Percentiles rank a stretch among this genome's conserved stretches.
phyloP scores from a whole-genome alignment of 768 basidiomycete species.

The Ramaria sp. region DNA sequence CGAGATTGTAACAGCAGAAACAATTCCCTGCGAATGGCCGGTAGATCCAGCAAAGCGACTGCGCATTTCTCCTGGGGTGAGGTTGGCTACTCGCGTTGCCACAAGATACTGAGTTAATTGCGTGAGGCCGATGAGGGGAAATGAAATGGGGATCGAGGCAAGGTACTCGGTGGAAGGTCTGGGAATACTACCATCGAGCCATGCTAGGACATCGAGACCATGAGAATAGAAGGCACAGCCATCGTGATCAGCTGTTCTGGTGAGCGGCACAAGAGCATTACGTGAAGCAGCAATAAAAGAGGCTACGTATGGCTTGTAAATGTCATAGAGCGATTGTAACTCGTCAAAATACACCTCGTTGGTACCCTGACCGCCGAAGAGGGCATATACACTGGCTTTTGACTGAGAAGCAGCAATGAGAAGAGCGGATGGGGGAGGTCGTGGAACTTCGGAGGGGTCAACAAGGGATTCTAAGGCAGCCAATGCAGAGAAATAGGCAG shows the following conservation, averaged over 20 bases:
- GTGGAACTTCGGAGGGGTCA: conserved; percentile 42
- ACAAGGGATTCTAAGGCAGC: conserved; percentile 53
- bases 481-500: conserved; percentile 71
- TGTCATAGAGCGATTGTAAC: conserved; percentile 82
- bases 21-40: conserved; percentile 95
- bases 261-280: conserved; percentile 63
- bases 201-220: conserved; percentile 73
- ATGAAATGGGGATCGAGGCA: conserved; percentile 86
- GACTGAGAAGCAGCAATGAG: conserved; percentile 49
- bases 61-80: conserved; percentile 75
- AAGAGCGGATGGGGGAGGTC: conserved; percentile 55
- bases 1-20: conserved; percentile 85
- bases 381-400: conserved; percentile 71
- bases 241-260: conserved; percentile 38
- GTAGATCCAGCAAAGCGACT: conserved; percentile 74
- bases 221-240: conserved; percentile 60
- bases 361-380: conserved; percentile 96
- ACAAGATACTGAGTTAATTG: conserved; percentile 91
- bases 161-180: conserved; percentile 80
- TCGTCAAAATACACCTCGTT: conserved; percentile 99
- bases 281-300: conserved; percentile 58
- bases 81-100: conserved; percentile 60
- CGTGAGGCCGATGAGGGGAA: conserved; percentile 93
- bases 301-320: conserved; percentile 78
- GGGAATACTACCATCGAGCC: conserved; percentile 62